phyloP scores from a whole-genome alignment of 345 rosid genomes.

The Viola odorata region DNA sequence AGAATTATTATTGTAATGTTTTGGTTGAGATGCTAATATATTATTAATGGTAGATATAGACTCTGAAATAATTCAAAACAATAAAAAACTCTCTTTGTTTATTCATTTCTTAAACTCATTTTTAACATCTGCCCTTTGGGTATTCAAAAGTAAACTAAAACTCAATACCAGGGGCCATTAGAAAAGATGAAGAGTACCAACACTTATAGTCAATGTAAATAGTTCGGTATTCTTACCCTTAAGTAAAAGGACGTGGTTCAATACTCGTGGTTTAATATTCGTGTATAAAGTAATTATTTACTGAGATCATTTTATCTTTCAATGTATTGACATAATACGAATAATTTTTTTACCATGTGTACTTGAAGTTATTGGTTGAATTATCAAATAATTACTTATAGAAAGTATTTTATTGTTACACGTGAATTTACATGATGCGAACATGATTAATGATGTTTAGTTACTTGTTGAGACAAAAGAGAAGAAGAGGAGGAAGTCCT shows the following conservation, averaged over 20 bases:
- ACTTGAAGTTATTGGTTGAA: too few species aligned
- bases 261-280: too few species aligned
- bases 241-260: not conserved
- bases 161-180: not conserved
- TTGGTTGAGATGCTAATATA: conserved; percentile 24
- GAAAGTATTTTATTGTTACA: too few species aligned
- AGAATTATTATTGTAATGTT: conserved; percentile 35
- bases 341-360: too few species aligned
- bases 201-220: not conserved
- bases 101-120: not conserved
- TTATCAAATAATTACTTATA: too few species aligned
- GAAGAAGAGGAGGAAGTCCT: not conserved
- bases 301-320: too few species aligned
- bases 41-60: not conserved
- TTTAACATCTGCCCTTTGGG: conserved; percentile 2
- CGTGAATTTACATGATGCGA: too few species aligned
- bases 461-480: too few species aligned
- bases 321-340: too few species aligned
- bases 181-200: not conserved
- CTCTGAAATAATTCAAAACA: not conserved
- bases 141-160: conserved; percentile 20
- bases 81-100: too few species aligned
- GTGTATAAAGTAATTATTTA: too few species aligned
- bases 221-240: not conserved
- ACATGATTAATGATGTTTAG: too few species aligned